phyloP scores from a whole-genome alignment of 257 asterid genomes.

The Solanum virginianum region DNA sequence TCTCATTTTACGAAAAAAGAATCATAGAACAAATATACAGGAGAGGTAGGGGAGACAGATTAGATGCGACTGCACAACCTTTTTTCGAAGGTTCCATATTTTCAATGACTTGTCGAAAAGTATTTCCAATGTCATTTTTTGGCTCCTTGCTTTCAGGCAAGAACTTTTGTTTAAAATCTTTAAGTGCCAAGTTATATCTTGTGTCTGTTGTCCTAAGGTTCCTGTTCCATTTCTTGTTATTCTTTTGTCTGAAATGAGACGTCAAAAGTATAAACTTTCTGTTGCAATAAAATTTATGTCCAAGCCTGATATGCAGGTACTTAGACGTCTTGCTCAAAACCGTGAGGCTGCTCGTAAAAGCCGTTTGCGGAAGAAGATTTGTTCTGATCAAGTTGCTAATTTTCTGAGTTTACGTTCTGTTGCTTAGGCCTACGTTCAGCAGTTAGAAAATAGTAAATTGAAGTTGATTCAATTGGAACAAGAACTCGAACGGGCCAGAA shows the following conservation, averaged over 20 bases:
- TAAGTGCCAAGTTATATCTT: background rate
- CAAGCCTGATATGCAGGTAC: conserved; percentile 28
- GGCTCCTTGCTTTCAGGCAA: background rate
- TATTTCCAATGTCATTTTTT: background rate
- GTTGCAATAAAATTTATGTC: background rate
- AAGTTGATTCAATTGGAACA: conserved; percentile 77
- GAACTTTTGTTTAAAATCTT: background rate
- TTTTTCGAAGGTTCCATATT: background rate
- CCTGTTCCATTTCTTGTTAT: background rate
- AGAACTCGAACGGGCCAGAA: conserved; percentile 64
- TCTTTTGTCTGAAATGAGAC: background rate
- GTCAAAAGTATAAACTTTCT: background rate
- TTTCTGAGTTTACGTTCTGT: background rate
- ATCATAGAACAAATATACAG: background rate
- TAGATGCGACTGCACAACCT: background rate
- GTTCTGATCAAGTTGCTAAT: background rate
- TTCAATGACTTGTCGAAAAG: background rate
- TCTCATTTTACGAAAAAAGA: background rate
- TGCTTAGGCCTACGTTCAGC: conserved; percentile 86
- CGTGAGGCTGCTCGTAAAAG: conserved; percentile 99
- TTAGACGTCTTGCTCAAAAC: conserved; percentile 94
- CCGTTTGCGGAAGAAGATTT: conserved; percentile 72
- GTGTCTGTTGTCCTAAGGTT: background rate
- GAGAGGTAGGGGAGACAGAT: background rate
- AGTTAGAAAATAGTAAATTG: conserved; percentile 67